phyloP scores from a whole-genome alignment of 78 protist species.

The Dictyostelium purpureum region DNA sequence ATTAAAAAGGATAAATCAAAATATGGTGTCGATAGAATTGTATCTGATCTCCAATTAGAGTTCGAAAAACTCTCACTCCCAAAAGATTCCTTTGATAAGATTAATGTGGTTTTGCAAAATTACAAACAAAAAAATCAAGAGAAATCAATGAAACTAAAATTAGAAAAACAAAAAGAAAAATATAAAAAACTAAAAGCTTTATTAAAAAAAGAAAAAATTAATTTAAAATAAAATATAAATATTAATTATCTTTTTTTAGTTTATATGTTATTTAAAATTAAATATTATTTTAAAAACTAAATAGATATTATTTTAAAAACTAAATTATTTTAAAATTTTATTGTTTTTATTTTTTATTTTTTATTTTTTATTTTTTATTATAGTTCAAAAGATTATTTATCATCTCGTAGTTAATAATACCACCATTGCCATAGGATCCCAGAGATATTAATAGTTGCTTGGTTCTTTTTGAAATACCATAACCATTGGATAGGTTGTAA shows the following conservation, averaged over 20 bases:
- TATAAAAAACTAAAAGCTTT: constrained; percentile 50
- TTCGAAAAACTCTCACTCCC: constrained; percentile 33
- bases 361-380: too few relatives aligned
- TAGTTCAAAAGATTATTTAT: not conserved
- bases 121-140: constrained; percentile 67
- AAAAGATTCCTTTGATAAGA: constrained; percentile 42
- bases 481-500: not conserved
- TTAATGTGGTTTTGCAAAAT: not conserved
- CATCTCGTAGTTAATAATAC: not conserved
- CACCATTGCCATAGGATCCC: not conserved
- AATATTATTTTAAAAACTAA: too few relatives aligned
- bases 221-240: not conserved
- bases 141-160: constrained; percentile 35
- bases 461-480: too few relatives aligned
- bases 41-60: constrained; percentile 29
- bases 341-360: too few relatives aligned
- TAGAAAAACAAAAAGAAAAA: constrained; percentile 66
- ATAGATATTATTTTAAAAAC: too few relatives aligned
- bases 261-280: too few relatives aligned
- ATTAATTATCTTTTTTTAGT: too few relatives aligned
- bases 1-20: constrained; percentile 58
- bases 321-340: too few relatives aligned
- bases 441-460: not conserved
- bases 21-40: constrained; percentile 67
- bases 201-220: constrained; percentile 20